Evolutionary conservation across 2,329 filamentous ascomycete genomes (phyloP), one percentile per base, ranked within the genome.

Genomic region (Epichloe uncinata): DNA sequence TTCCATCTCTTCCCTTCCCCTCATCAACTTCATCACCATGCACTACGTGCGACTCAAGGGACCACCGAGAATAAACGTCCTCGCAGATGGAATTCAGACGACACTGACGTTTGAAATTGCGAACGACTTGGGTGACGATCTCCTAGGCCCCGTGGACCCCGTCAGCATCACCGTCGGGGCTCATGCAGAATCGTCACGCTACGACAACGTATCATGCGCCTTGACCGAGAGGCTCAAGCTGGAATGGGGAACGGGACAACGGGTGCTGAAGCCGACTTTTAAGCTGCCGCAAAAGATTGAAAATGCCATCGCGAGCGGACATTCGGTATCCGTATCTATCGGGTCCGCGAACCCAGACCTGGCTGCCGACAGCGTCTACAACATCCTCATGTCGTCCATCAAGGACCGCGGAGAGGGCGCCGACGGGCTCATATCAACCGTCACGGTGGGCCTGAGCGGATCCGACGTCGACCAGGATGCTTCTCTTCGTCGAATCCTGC

Each of bases 11-110:
- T 30, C 26, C 26, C 7, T 9, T 30, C 26, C 37, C 33, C 48
- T 18, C 43, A 35, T 46, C 51, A 16, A 20, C 6, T 11, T 33
- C 5, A n/a, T n/a, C 22, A 48, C 37, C 44, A 81, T 80, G 77
- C 75, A 80, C 55, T 81, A 80, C 65, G 71, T 79, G 51, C 71
- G 76, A 38, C 69, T 79, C 5, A 63, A 79, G 34, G 68, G 76
- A 13, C 66, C 72, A 2, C 73, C 72, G 2, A 66, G 66, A 55
- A 58, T 74, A 44, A 59, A 61, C 0, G 57, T 47, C 50, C 37
- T 56, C 12, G 48, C 57, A 52, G 52, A 55, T 43, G 55, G 55
- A 52, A 55, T 64, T 56, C 16, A 55, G 13, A 57, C 75, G 7
- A 67, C 69, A 45, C 57, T 80, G 3, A 65, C 77, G 1, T 63